phyloP scores from a whole-genome alignment of 352 stramenopile species.

The Globisporangium solare region DNA sequence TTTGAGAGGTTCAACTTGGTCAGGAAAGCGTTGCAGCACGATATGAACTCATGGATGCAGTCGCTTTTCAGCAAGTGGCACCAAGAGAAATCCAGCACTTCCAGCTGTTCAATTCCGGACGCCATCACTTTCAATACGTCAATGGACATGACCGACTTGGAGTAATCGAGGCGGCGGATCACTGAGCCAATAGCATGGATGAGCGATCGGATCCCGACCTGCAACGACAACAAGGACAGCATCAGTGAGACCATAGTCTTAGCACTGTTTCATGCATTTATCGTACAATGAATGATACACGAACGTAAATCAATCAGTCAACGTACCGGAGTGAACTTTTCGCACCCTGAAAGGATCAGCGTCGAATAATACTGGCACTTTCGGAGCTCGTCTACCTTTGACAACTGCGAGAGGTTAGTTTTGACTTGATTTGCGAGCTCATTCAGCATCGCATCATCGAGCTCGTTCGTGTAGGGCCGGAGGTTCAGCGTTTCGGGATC shows the following conservation, averaged over 20 bases:
- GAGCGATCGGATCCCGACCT: constrained; percentile 71
- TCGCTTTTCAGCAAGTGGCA: constrained; percentile 53
- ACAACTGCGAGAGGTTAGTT: constrained; percentile 22
- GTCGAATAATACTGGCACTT: constrained; percentile 32
- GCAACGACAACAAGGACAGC: background rate
- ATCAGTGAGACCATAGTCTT: background rate
- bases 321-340: constrained; percentile 40
- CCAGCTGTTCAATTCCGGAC: constrained; percentile 52
- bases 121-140: constrained; percentile 70
- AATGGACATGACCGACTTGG: constrained; percentile 37
- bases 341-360: constrained; percentile 49
- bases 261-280: too few relatives aligned
- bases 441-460: constrained; percentile 54
- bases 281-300: constrained; percentile 1
- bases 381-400: constrained; percentile 12
- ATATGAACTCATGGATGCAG: constrained; percentile 62
- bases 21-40: constrained; percentile 53
- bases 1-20: constrained; percentile 54
- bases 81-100: constrained; percentile 53
- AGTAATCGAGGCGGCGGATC: constrained; percentile 50
- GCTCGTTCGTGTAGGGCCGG: constrained; percentile 29
- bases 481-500: constrained; percentile 62
- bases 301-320: background rate
- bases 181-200: constrained; percentile 47
- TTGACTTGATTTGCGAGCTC: constrained; percentile 54